A percentile compares a stretch with the other conserved stretches of the same genome.
Evolutionary conservation across 106 monocot genomes (phyloP).

Genomic region (Acanthochlamys bracteata): DNA sequence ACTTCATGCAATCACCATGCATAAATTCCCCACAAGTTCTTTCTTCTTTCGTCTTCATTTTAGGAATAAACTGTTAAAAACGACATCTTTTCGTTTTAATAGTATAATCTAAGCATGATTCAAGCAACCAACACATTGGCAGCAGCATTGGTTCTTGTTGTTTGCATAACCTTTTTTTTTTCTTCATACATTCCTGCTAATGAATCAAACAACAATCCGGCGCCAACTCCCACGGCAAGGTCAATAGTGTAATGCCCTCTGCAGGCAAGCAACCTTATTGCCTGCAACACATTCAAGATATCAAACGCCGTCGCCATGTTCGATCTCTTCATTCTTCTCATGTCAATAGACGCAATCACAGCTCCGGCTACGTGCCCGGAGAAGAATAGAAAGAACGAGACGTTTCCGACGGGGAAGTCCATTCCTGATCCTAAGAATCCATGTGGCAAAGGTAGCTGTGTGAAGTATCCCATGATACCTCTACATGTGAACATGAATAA

Average conservation of each 20-base stretch:
- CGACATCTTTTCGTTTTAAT: too few relatives aligned
- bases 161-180: not conserved
- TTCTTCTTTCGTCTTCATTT: too few relatives aligned
- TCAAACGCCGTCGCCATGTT: constrained; percentile 54
- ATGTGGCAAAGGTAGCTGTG: constrained; percentile 89
- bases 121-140: not conserved
- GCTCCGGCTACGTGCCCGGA: constrained; percentile 88
- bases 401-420: constrained; percentile 94
- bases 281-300: constrained; percentile 58
- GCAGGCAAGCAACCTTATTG: constrained; percentile 59
- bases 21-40: too few relatives aligned
- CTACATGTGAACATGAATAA: constrained; percentile 91
- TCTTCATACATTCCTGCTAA: constrained; percentile 57
- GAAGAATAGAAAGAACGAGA: constrained; percentile 98
- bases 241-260: constrained; percentile 98
- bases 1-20: too few relatives aligned
- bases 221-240: constrained; percentile 65
- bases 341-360: constrained; percentile 81
- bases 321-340: constrained; percentile 49
- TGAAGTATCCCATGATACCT: constrained; percentile 77
- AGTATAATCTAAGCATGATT: not conserved
- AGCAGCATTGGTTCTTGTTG: not conserved
- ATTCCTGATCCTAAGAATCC: constrained; percentile 74
- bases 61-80: too few relatives aligned
- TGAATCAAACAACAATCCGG: constrained; percentile 65